phyloP scores from a whole-genome alignment of 108 stramenopile genomes.

The Thalassiosira profunda region DNA sequence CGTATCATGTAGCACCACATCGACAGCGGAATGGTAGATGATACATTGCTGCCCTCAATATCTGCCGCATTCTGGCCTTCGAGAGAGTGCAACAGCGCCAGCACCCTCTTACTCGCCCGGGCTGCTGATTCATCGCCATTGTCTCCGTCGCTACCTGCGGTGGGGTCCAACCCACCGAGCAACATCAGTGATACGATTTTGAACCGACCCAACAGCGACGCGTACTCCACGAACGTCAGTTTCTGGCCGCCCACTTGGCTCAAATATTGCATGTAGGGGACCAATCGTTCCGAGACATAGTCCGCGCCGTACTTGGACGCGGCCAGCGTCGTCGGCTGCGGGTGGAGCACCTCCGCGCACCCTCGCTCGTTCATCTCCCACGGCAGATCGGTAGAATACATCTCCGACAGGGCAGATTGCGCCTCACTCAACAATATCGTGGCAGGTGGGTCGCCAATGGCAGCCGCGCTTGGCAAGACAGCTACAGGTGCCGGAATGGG shows the following conservation, averaged over 20 bases:
- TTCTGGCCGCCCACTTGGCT: slow-evolving; percentile 8
- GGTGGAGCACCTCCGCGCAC: too few species aligned
- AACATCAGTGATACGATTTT: slow-evolving; percentile 62
- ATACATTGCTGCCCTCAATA: background rate
- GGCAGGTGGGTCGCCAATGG: too few species aligned
- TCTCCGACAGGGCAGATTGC: background rate
- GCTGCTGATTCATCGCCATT: background rate
- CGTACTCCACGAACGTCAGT: slow-evolving; percentile 77
- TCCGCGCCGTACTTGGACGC: slow-evolving; percentile 59
- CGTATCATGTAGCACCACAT: slow-evolving; percentile 67
- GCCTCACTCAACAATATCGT: too few species aligned
- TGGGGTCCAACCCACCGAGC: slow-evolving; percentile 72
- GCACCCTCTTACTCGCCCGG: slow-evolving; percentile 36
- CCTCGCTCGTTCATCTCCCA: background rate
- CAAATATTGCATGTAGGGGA: slow-evolving; percentile 34
- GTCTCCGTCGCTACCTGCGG: slow-evolving; percentile 7
- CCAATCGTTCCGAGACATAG: slow-evolving; percentile 21
- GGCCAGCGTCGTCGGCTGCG: slow-evolving; percentile 38
- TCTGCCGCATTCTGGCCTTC: background rate
- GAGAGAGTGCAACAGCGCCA: slow-evolving; percentile 58
- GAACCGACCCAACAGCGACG: slow-evolving; percentile 65
- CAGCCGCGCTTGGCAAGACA: too few species aligned
- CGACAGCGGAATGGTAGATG: slow-evolving; percentile 50
- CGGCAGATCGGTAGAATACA: slow-evolving; percentile 3
- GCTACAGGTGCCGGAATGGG: too few species aligned